Evolutionary conservation across 805 yeast species (phyloP), one percentile per base, ranked within the genome.

Genomic region (Candida nanaspora): DNA sequence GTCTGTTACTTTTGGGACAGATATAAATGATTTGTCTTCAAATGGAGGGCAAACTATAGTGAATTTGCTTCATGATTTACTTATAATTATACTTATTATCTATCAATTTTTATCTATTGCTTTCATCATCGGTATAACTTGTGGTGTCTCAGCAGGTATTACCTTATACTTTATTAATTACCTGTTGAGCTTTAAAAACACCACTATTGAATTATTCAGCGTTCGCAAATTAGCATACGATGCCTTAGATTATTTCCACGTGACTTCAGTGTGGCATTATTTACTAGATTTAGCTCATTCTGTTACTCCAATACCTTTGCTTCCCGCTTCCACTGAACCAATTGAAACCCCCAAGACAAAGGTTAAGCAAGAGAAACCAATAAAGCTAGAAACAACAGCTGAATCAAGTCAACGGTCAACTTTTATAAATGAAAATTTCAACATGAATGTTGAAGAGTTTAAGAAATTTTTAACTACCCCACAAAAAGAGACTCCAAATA

Each of bases 91-190:
- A 8, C 44, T 48, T 25, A 42, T 56, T 9, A 18, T 43, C 15
- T 57, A 57, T 40, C 61, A 57, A 38, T 48, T 49, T 33, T 18
- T 44, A 10, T 44, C 46, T 6, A 41, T 50, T 19, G 53, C 62
- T 2, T 22, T 49, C 7, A 15, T 55, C 3, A 33, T 51, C 27
- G 62, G 62, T 0, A 18, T 51, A 19, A 13, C 41, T 6, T 37
- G 46, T 26, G 62, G 61, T 2, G 4, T 50, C n/a, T 13, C 32
- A 8, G 49, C 53, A 38, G 51, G 49, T 5, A 2, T 39, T 3
- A 27, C 41, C 14, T 39, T 57, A 46, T 46, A 34, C 16, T 3
- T 45, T 3, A 46, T 54, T 6, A 42, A 47, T 31, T 46, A 46
- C 26, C 11, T 46, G 2, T 33, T 51, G 15, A 45, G 43, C 11